Evolutionary conservation across 2,329 filamentous ascomycete genomes (phyloP), one percentile per base, ranked within the genome.

Genomic region (Aspergillus unguis): DNA sequence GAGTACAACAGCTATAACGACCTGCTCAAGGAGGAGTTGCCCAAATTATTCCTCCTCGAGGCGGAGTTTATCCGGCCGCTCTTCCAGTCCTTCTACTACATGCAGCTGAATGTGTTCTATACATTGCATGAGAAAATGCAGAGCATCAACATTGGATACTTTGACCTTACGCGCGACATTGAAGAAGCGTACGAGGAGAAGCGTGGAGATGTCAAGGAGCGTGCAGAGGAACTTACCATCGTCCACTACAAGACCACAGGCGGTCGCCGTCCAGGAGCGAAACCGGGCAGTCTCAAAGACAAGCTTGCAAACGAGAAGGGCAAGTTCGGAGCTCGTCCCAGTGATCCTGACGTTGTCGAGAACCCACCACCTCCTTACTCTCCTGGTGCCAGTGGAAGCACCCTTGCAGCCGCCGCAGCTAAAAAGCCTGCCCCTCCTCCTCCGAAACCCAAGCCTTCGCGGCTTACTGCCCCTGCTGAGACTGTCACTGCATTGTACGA

Each of bases 61-160:
- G 84, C 86, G 58, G 88, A 97, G 71, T 97, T 99, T 71, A 99
- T 99, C 71, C 86, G 90, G 62, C 94, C 94, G 2, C 83, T 99
- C 6, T 99, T 99, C 80, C 94, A 97, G 71, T 95, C 90, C 7
- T 99, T 99, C 77, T 99, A 99, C 76, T 99, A 97, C 79, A 99
- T 99, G 94, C 94, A 99, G 74, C 83, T 99, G 60, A 99, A 99
- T 73, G 90, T 99, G 60, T 99, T 97, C 73, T 99, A 99, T 75
- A 99, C 94, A 1, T 80, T 99, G 49, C 94, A 99, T 71, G 92
- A 97, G 74, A 90, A 87, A 75, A 99, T 99, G 94, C 94, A 99
- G 76, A 85, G 82, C 61, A 91, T 95, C 71, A 92, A 97, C 67
- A 99, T 99, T 68, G 91, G 91, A 56, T 99, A 99, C 75, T 99